These are phyloP conservation scores for Hypoxylon sp. DNA, from an alignment of 2,329 filamentous ascomycete species.

Conservation along the genomic window DNA sequence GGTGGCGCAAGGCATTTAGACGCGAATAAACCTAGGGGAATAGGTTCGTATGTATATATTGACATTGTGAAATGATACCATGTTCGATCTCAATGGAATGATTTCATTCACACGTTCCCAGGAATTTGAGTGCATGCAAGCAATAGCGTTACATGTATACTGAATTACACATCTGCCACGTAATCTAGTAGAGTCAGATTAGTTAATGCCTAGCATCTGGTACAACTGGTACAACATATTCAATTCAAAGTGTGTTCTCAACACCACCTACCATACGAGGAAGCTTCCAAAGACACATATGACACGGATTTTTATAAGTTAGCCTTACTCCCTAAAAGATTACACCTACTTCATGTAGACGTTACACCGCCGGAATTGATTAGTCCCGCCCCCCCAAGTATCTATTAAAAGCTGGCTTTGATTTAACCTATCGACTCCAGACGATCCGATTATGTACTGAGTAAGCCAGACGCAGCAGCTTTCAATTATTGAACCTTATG, in stretches of 20 bases:
- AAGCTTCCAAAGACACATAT: neutral
- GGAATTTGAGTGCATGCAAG: no score
- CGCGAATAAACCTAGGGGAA: conserved; percentile 1
- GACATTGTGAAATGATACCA: conserved; percentile 38
- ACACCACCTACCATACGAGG: neutral
- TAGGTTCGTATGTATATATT: conserved; percentile 35
- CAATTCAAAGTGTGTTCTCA: neutral
- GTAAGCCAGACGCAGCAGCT: neutral
- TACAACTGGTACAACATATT: neutral
- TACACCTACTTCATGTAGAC: neutral
- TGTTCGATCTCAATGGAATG: neutral
- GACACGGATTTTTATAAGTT: neutral
- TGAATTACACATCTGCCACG: no score
- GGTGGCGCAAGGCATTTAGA: conserved; percentile 11
- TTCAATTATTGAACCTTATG: neutral
- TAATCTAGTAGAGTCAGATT: no score
- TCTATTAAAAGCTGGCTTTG: neutral
- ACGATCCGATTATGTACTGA: neutral
- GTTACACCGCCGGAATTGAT: neutral
- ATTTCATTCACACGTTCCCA: neutral
- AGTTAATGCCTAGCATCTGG: no score
- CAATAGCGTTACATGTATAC: no score
- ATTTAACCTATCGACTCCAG: neutral
- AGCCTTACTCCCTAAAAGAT: neutral
- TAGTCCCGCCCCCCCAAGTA: neutral